phyloP scores from a whole-genome alignment of 2,329 filamentous ascomycete genomes.

The Colletotrichum sp. region DNA sequence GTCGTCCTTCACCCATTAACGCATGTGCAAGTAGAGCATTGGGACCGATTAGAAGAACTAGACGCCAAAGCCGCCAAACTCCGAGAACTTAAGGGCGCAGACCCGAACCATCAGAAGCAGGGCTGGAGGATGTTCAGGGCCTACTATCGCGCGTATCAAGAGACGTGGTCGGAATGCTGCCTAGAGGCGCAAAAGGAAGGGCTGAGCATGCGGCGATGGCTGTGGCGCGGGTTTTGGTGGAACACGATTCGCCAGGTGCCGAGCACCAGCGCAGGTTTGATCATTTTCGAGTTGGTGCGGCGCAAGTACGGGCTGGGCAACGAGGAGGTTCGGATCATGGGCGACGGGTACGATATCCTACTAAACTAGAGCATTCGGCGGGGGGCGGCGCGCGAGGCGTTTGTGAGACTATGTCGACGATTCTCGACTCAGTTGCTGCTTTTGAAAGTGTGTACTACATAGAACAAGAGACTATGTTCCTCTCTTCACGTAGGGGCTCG shows the following conservation, averaged over 20 bases:
- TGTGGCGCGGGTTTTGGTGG: conserved; percentile 76
- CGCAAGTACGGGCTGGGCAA: conserved; percentile 71
- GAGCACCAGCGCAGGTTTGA: conserved; percentile 76
- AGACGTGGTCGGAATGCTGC: conserved; percentile 67
- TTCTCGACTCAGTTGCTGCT: background rate
- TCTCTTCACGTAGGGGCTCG: background rate
- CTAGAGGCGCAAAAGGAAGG: conserved; percentile 61
- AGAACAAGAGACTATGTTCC: background rate
- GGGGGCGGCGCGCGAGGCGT: background rate
- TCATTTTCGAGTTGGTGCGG: conserved; percentile 79
- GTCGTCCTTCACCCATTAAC: conserved; percentile 73
- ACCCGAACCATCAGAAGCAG: conserved; percentile 35
- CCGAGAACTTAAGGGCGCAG: conserved; percentile 33
- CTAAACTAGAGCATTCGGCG: conserved; percentile 43
- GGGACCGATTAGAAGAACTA: conserved; percentile 74
- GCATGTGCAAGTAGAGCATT: conserved; percentile 75
- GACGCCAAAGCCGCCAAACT: conserved; percentile 63
- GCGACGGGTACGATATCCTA: conserved; percentile 75
- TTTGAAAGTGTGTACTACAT: background rate
- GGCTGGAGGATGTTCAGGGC: conserved; percentile 62
- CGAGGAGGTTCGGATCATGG: conserved; percentile 68
- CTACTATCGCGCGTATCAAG: conserved; percentile 74
- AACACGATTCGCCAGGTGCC: conserved; percentile 76
- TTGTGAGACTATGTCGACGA: background rate
- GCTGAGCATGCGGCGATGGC: conserved; percentile 62